Evolutionary conservation across 23 red algal species (phyloP).

Genomic region (Cyanidium caldarium): DNA sequence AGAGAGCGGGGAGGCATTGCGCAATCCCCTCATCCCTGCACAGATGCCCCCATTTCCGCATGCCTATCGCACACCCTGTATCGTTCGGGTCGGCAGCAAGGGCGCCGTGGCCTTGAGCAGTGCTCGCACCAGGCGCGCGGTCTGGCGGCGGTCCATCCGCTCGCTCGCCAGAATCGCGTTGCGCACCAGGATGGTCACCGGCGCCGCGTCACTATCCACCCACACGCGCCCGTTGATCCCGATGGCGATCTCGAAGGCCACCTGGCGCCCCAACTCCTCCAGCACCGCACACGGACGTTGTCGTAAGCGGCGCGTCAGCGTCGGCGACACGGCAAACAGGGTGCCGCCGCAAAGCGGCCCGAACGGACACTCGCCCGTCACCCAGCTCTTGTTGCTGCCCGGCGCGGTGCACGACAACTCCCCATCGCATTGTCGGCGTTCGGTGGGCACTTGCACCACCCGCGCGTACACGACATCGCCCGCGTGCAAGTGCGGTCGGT

Average conservation of each 20-base stretch:
- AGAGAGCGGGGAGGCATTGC: too few relatives aligned
- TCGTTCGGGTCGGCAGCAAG: too few relatives aligned
- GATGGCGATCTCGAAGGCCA: slow-evolving; percentile 71
- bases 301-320: neutral
- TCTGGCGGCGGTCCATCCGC: too few relatives aligned
- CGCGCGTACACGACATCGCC: slow-evolving; percentile 58
- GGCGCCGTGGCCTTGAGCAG: too few relatives aligned
- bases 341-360: slow-evolving; percentile 38
- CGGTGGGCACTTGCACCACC: slow-evolving; percentile 18
- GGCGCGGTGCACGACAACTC: slow-evolving; percentile 56
- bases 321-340: slow-evolving; percentile 29
- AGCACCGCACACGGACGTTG: slow-evolving; percentile 1
- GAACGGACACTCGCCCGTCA: slow-evolving; percentile 51
- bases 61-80: too few relatives aligned
- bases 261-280: slow-evolving; percentile 18
- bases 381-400: slow-evolving; percentile 44
- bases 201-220: slow-evolving; percentile 21
- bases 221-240: slow-evolving; percentile 81
- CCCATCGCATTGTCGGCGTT: slow-evolving; percentile 27
- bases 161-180: slow-evolving; percentile 8
- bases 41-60: too few relatives aligned
- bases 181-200: slow-evolving; percentile 29
- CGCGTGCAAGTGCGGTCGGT: slow-evolving; percentile 28
- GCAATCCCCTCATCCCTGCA: too few relatives aligned
- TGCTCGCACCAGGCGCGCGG: too few relatives aligned